Conservation (phyloP, 495 filamentous ascomycete species). For the Xeromyces bisporus region DNA sequence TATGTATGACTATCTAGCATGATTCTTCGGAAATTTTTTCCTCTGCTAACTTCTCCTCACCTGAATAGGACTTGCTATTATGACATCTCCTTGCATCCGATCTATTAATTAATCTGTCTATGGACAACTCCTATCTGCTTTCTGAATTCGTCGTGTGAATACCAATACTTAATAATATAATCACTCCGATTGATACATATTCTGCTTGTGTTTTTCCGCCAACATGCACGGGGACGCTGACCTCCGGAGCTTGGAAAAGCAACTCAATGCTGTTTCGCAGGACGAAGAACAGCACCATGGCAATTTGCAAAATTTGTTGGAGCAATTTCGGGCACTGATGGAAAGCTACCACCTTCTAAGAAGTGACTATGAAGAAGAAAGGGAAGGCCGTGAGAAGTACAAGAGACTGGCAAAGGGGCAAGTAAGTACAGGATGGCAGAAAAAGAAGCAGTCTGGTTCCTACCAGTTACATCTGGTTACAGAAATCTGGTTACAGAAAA, state of each 20-base stretch:
- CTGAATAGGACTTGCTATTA: no score
- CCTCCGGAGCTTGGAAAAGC: slow-evolving; percentile 16
- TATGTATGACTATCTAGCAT: no score
- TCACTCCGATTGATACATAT: no score
- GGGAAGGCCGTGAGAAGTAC: slow-evolving; percentile 34
- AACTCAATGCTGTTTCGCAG: slow-evolving; percentile 11
- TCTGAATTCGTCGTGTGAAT: no score
- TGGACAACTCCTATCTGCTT: no score
- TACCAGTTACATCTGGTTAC: no score
- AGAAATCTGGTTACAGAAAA: no score
- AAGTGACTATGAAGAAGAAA: slow-evolving; percentile 41
- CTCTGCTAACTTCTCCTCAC: no score
- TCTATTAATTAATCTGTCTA: no score
- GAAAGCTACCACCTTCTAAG: slow-evolving; percentile 34
- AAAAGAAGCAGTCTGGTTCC: not conserved
- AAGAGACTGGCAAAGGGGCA: slow-evolving; percentile 34
- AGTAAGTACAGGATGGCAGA: slow-evolving; percentile 10
- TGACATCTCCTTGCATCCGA: no score
- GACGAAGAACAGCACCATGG: slow-evolving; percentile 20
- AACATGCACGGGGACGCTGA: slow-evolving; percentile 26
- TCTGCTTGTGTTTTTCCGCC: slow-evolving; percentile 5
- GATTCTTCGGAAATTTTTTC: no score
- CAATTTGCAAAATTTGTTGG: slow-evolving; percentile 19
- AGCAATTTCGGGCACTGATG: slow-evolving; percentile 25
- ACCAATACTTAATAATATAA: no score